Evolutionary conservation across 495 filamentous ascomycete genomes (phyloP).

Genomic region (Clohesyomyces aquaticus): DNA sequence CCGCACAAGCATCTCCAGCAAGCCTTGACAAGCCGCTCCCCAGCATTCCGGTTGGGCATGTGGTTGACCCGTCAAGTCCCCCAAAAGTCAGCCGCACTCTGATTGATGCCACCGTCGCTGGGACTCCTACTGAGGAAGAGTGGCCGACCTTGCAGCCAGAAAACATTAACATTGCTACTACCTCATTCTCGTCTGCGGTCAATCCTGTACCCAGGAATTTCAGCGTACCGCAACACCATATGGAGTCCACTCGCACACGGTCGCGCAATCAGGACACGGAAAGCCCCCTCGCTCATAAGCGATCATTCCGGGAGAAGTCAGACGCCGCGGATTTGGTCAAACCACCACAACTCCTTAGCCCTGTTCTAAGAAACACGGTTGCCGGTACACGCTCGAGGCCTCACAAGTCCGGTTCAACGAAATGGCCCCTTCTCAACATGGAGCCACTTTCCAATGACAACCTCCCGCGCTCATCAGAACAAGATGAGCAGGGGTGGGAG

Average conservation of each 20-base stretch:
- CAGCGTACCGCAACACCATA: background rate
- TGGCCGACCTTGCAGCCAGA: constrained; percentile 25
- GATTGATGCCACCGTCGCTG: constrained; percentile 29
- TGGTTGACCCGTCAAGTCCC: constrained; percentile 25
- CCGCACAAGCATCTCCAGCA: background rate
- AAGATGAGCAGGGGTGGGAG: background rate
- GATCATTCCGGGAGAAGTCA: too few relatives aligned
- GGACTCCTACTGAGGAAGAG: constrained; percentile 23
- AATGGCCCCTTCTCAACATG: constrained; percentile 12
- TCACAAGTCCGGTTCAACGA: constrained; percentile 1
- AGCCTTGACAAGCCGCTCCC: constrained; percentile 31
- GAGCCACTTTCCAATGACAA: background rate
- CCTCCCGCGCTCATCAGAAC: background rate
- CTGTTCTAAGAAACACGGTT: background rate
- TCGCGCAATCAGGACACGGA: too few relatives aligned
- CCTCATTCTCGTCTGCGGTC: background rate
- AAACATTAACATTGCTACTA: background rate
- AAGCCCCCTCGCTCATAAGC: background rate
- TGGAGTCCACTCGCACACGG: too few relatives aligned
- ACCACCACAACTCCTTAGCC: too few relatives aligned
- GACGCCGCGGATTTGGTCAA: too few relatives aligned
- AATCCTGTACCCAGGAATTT: background rate
- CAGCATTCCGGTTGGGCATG: constrained; percentile 24
- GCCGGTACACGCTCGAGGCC: background rate
- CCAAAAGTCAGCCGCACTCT: constrained; percentile 28